Evolutionary conservation across 345 rosid species (phyloP), one percentile per base, ranked within the genome.

Genomic region (Hirschfeldia incana): DNA sequence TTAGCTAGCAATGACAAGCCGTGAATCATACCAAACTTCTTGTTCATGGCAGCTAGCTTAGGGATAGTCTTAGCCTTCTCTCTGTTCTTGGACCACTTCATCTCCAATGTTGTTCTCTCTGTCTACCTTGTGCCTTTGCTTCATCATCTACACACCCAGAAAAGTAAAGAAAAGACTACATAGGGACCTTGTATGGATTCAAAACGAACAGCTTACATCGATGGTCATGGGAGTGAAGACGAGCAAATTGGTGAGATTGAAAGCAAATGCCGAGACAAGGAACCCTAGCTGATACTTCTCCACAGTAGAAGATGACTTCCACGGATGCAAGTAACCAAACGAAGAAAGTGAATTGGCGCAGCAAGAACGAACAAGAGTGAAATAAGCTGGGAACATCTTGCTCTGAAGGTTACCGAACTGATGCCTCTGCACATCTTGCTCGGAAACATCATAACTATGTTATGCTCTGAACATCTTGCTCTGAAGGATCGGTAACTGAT

Each of bases 1-100:
- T 92, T 94, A 33, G 99, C 97, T 72, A 94, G 90, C 12, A 98
- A 94, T 1, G 99, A 94, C 71, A 92, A 73, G 8, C 97, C 99
- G n/a, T 92, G 99, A 75, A 92, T 91, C 99, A 94, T 92, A 63
- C 99, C 99, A 29, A 94, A 94, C 84, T 94, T 94, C 91, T 94
- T 92, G 87, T 94, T 92, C 99, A 91, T 91, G 30, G 98, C 92
- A 60, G 97, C 97, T 58, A 94, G 94, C 87, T 89, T 89, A 1
- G 98, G 99, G 74, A 86, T 90, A 49, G 49, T 75, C 86, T 94
- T 94, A 2, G 99, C 98, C 37, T 65, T 91, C 72, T 92, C 95
- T 64, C 8, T 49, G 84, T 94, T 94, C 95, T 94, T 94, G 6
- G 98, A 74, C 97, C 92, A 90, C 57, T 80, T 92, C 98, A 4